These are phyloP conservation scores for Verbena officinalis DNA, from an alignment of 257 asterid genomes.

Conservation along the genomic window DNA sequence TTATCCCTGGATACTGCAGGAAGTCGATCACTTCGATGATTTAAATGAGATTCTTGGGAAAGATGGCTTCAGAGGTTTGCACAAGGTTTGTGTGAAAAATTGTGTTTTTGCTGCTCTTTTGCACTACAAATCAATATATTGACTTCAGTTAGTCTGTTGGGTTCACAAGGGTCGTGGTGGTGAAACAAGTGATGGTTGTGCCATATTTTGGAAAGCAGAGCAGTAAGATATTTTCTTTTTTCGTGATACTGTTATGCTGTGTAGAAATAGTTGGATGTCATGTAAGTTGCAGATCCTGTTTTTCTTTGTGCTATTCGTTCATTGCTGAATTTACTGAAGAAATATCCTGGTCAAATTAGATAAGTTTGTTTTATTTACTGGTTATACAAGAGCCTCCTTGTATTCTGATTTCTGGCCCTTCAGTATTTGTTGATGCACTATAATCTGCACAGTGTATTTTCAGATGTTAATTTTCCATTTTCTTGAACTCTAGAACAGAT, in stretches of 20 bases:
- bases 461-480: slow-evolving; percentile 9
- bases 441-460: slow-evolving; percentile 3
- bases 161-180: slow-evolving; percentile 72
- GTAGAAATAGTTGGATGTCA: slow-evolving; percentile 4
- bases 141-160: slow-evolving; percentile 30
- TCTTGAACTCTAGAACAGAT: slow-evolving; percentile 2
- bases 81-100: slow-evolving; percentile 51
- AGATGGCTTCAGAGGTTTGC: slow-evolving; percentile 78
- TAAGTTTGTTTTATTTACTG: slow-evolving; percentile 15
- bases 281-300: slow-evolving; percentile 11
- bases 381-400: slow-evolving; percentile 22
- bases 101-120: slow-evolving; percentile 24
- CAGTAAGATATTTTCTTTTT: slow-evolving; percentile 49
- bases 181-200: slow-evolving; percentile 84
- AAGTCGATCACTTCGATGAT: slow-evolving; percentile 81
- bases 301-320: slow-evolving; percentile 9
- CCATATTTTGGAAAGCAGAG: slow-evolving; percentile 72
- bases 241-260: slow-evolving; percentile 16
- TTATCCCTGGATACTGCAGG: slow-evolving; percentile 50
- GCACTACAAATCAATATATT: slow-evolving; percentile 24
- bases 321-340: background rate
- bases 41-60: slow-evolving; percentile 52
- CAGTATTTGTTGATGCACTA: background rate
- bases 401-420: slow-evolving; percentile 24
- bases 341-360: slow-evolving; percentile 17